These are phyloP conservation scores for Colletotrichum sp. DNA, from an alignment of 2,329 filamentous ascomycete species.

Conservation along the genomic window DNA sequence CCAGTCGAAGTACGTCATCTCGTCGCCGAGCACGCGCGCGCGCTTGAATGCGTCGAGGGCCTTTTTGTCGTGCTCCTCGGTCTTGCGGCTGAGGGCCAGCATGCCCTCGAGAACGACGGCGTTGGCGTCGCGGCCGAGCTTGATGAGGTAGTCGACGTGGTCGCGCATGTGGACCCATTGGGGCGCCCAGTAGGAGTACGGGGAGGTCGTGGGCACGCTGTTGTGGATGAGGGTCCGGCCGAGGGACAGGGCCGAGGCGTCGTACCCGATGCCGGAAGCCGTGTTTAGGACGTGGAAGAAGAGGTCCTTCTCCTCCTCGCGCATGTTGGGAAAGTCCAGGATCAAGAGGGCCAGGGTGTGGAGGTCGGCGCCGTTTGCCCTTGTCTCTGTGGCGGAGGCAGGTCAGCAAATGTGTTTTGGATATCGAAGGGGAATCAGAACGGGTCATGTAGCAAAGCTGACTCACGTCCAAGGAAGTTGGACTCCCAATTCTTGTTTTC, in stretches of 20 bases:
- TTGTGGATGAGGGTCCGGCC: not conserved
- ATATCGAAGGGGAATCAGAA: not conserved
- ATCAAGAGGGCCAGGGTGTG: not conserved
- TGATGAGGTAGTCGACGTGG: conserved; percentile 35
- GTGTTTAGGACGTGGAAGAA: conserved; percentile 30
- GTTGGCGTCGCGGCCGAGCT: conserved; percentile 34
- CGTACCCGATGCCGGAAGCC: conserved; percentile 35
- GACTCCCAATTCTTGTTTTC: not conserved
- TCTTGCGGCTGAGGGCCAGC: not conserved
- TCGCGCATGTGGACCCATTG: conserved; percentile 26
- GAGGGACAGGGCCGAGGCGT: conserved; percentile 31
- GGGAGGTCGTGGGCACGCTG: not conserved
- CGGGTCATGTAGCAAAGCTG: not conserved
- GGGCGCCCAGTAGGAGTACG: conserved; percentile 6
- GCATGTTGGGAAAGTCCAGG: not conserved
- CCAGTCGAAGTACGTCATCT: conserved; percentile 18
- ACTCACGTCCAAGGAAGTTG: not conserved
- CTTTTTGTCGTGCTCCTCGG: not conserved
- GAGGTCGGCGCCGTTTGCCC: not conserved
- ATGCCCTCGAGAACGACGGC: conserved; percentile 37
- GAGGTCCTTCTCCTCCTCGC: not conserved
- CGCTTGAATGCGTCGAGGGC: conserved; percentile 2
- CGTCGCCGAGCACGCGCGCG: not conserved
- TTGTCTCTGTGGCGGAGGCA: not conserved
- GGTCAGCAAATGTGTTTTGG: not conserved